Percentiles rank a stretch among this genome's conserved stretches.
These are phyloP conservation scores for Apiotrichum sp. DNA, from an alignment of 1,284 basidiomycete genomes.

Conservation along the genomic window DNA sequence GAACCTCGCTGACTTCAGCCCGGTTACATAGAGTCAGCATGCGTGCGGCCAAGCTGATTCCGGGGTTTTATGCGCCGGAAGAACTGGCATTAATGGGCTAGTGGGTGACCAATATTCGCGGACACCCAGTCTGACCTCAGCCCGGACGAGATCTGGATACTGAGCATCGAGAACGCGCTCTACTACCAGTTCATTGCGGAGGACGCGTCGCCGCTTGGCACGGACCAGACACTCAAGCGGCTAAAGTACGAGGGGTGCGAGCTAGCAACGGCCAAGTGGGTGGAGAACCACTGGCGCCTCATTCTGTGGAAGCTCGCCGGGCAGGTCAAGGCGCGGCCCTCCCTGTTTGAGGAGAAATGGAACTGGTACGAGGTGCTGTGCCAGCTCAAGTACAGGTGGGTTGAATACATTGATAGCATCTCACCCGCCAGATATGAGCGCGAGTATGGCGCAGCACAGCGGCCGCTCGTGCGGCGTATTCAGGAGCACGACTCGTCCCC, in stretches of 20 bases:
- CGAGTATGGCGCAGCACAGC: slow-evolving; percentile 69
- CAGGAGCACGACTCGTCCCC: slow-evolving; percentile 60
- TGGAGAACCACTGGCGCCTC: slow-evolving; percentile 82
- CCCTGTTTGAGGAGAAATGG: slow-evolving; percentile 60
- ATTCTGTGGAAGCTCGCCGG: slow-evolving; percentile 94
- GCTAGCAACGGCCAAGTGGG: slow-evolving; percentile 56
- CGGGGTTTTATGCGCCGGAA: slow-evolving; percentile 53
- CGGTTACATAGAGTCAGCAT: slow-evolving; percentile 23
- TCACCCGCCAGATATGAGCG: slow-evolving; percentile 68
- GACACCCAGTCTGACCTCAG: slow-evolving; percentile 17
- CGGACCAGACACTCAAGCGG: slow-evolving; percentile 21
- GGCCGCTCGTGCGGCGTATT: slow-evolving; percentile 66
- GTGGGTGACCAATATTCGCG: slow-evolving; percentile 49
- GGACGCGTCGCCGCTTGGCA: slow-evolving; percentile 18
- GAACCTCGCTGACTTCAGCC: slow-evolving; percentile 11
- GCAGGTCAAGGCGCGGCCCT: slow-evolving; percentile 66
- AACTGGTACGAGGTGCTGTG: slow-evolving; percentile 68
- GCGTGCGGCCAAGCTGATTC: slow-evolving; percentile 48
- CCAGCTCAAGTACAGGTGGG: slow-evolving; percentile 80
- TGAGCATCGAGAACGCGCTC: slow-evolving; percentile 57
- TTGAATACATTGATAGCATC: neutral
- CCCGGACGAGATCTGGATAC: slow-evolving; percentile 54
- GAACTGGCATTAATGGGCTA: slow-evolving; percentile 59
- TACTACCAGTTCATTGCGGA: slow-evolving; percentile 59
- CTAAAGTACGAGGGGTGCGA: slow-evolving; percentile 29